Evolutionary conservation across 139 green algal genomes (phyloP).

Genomic region (Marvania coccoides): DNA sequence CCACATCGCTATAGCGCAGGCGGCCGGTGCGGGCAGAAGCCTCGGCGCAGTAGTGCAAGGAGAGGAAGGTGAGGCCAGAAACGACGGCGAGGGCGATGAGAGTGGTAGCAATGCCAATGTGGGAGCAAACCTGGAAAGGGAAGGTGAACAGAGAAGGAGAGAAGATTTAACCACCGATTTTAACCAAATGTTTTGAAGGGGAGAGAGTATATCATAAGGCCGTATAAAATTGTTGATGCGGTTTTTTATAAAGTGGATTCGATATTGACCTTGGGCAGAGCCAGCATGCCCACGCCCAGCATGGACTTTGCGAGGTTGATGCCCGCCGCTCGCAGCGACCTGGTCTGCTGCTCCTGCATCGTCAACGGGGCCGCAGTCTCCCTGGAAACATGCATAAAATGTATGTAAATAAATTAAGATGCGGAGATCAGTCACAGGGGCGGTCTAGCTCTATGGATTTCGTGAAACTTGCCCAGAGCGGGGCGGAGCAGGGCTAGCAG

Average conservation of each 20-base stretch:
- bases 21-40: conserved; percentile 9
- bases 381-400: neutral
- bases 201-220: neutral
- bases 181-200: neutral
- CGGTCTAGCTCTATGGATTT: neutral
- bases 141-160: too few species aligned
- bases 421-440: neutral
- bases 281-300: conserved; percentile 17
- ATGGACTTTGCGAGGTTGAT: conserved; percentile 14
- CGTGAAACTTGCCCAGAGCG: neutral
- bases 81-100: conserved; percentile 10
- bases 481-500: neutral
- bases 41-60: conserved; percentile 9
- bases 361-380: neutral
- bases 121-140: neutral
- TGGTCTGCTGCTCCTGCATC: conserved; percentile 1
- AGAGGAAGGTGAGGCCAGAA: conserved; percentile 1
- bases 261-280: conserved; percentile 13
- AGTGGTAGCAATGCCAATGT: neutral
- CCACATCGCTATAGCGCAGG: conserved; percentile 17
- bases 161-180: neutral
- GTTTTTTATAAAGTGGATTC: conserved; percentile 5
- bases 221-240: neutral
- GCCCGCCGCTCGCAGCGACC: conserved; percentile 6
- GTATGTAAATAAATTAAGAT: neutral